phyloP scores from a whole-genome alignment of 1,139 yeast species.

The Candida sp. region DNA sequence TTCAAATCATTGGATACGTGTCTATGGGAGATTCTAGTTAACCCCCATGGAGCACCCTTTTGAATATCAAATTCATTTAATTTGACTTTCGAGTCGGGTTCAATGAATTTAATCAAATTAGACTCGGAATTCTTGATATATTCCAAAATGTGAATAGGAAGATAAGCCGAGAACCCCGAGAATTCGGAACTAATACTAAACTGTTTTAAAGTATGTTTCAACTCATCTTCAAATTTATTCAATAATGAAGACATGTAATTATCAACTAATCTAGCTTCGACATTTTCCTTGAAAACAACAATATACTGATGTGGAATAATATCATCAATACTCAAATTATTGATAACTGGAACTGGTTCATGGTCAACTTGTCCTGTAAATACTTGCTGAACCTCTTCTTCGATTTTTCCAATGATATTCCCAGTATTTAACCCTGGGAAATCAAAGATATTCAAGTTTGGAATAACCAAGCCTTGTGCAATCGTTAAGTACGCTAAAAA shows the following conservation, averaged over 20 bases:
- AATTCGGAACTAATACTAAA: slow-evolving; percentile 23
- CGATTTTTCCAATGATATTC: not conserved
- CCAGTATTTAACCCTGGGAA: not conserved
- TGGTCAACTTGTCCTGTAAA: not conserved
- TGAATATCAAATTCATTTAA: slow-evolving; percentile 33
- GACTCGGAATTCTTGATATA: slow-evolving; percentile 23
- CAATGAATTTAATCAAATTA: slow-evolving; percentile 32
- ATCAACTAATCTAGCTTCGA: slow-evolving; percentile 36
- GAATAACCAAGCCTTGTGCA: slow-evolving; percentile 2
- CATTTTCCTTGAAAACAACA: slow-evolving; percentile 31
- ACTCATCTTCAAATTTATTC: slow-evolving; percentile 17
- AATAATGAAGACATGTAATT: slow-evolving; percentile 6
- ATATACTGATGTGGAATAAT: slow-evolving; percentile 51
- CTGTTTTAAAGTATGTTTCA: slow-evolving; percentile 39
- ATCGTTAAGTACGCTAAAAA: not conserved
- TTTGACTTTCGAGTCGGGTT: slow-evolving; percentile 30
- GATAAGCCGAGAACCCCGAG: slow-evolving; percentile 33
- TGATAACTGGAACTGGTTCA: not conserved
- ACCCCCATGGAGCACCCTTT: slow-evolving; percentile 42
- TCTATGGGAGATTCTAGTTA: slow-evolving; percentile 34
- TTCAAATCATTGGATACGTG: slow-evolving; percentile 47
- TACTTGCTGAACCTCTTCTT: not conserved
- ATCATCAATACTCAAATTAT: not conserved
- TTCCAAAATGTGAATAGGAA: slow-evolving; percentile 23
- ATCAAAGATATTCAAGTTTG: not conserved